These are phyloP conservation scores for Saccharomycopsis guyanensis DNA, from an alignment of 805 yeast species.

Conservation along the genomic window DNA sequence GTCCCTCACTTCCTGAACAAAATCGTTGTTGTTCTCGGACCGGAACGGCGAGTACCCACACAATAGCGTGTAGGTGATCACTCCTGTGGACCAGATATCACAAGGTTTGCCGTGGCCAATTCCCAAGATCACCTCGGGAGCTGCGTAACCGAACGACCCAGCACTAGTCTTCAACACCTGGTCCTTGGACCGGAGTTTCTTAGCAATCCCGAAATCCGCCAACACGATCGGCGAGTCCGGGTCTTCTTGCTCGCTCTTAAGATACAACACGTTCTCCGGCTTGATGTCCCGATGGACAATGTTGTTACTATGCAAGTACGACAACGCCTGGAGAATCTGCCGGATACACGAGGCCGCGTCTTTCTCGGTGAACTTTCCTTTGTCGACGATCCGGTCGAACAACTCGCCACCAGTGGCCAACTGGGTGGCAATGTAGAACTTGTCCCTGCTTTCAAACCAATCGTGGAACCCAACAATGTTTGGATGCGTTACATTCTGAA, in stretches of 20 bases:
- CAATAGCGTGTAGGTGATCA: slow-evolving; percentile 79
- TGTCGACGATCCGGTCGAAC: slow-evolving; percentile 74
- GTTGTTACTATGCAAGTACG: slow-evolving; percentile 65
- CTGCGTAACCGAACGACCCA: slow-evolving; percentile 94
- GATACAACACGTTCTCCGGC: slow-evolving; percentile 84
- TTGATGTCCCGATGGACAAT: slow-evolving; percentile 92
- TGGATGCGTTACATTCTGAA: slow-evolving; percentile 66
- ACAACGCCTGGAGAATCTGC: slow-evolving; percentile 71
- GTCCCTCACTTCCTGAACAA: slow-evolving; percentile 66
- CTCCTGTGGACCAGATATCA: slow-evolving; percentile 94
- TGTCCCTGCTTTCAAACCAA: slow-evolving; percentile 90
- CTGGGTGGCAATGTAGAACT: slow-evolving; percentile 89
- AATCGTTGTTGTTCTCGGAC: slow-evolving; percentile 74
- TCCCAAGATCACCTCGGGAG: slow-evolving; percentile 83
- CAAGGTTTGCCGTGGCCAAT: slow-evolving; percentile 92
- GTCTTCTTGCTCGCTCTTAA: slow-evolving; percentile 38
- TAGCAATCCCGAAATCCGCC: slow-evolving; percentile 96
- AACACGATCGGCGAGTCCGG: slow-evolving; percentile 67
- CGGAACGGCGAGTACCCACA: slow-evolving; percentile 92
- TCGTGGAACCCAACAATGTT: slow-evolving; percentile 86
- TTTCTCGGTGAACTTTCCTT: slow-evolving; percentile 80
- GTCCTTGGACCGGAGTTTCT: slow-evolving; percentile 50
- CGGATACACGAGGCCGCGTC: slow-evolving; percentile 74
- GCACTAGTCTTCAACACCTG: slow-evolving; percentile 66
- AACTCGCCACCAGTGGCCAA: slow-evolving; percentile 95